A percentile compares a stretch with the other conserved stretches of the same genome.
phyloP scores from a whole-genome alignment of 2,329 filamentous ascomycete species.

The Botrytis sinoallii region DNA sequence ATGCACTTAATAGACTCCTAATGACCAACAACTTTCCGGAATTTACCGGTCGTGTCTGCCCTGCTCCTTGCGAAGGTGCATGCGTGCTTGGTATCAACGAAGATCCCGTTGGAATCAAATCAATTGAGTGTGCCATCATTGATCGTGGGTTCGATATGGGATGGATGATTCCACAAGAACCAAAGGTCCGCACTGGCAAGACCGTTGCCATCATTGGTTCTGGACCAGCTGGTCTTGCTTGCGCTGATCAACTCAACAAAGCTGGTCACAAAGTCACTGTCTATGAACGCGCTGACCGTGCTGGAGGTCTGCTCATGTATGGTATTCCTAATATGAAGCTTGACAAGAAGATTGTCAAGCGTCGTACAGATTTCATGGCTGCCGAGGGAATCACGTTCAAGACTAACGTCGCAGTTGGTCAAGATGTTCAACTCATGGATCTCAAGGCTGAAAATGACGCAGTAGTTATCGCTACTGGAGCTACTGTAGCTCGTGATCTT shows the following conservation, averaged over 20 bases:
- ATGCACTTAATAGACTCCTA: conserved; percentile 84
- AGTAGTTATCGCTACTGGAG: conserved; percentile 87
- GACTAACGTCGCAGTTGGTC: conserved; percentile 73
- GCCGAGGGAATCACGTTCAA: conserved; percentile 82
- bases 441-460: conserved; percentile 75
- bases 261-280: conserved; percentile 85
- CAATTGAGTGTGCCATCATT: conserved; percentile 96
- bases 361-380: conserved; percentile 92
- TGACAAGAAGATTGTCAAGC: conserved; percentile 95
- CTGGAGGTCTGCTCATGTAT: conserved; percentile 94
- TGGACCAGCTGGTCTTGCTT: conserved; percentile 84
- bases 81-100: conserved; percentile 96
- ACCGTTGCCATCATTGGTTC: conserved; percentile 86
- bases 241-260: conserved; percentile 90
- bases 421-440: conserved; percentile 66
- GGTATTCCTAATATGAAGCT: conserved; percentile 99
- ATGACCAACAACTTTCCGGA: conserved; percentile 99
- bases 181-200: conserved; percentile 80
- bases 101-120: conserved; percentile 96
- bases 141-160: conserved; percentile 97
- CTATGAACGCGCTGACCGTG: conserved; percentile 87
- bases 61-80: conserved; percentile 92
- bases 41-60: conserved; percentile 95
- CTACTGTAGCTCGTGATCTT: conserved; percentile 88
- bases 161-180: conserved; percentile 87